Evolutionary conservation across 2,329 filamentous ascomycete genomes (phyloP), one percentile per base, ranked within the genome.

Genomic region (Xylariaceae sp.): DNA sequence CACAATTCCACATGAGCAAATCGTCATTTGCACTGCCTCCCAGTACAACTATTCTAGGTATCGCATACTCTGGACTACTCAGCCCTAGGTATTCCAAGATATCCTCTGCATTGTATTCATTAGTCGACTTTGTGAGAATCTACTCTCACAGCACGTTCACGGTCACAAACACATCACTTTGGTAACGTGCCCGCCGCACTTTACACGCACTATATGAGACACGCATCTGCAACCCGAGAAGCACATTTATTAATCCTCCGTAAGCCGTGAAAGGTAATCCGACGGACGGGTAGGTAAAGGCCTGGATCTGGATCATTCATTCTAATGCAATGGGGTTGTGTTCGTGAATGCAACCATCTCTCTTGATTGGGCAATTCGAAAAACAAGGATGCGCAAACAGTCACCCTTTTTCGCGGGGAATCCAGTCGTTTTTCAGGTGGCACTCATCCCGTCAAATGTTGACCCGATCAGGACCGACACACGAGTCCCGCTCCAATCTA

Each of bases 281-380:
- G 42, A 11, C 42, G 29, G 12, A n/a, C 29, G 8, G 6, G 19
- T 30, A 19, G 43, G 19, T 8, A 45, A 12, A 31, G 32, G 32
- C 29, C 43, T n/a, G 29, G 43, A 6, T 30, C 43, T 29, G 11
- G 43, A n/a, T 30, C 7, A 30, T n/a, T 44, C n/a, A 37, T 7
- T 37, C 5, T 11, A 26, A 30, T 40, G 27, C 40, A 26, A 9
- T 26, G 32, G 42, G 47, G 54, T 56, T 53, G 62, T 56, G 60
- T 48, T 61, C 55, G 58, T 50, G 57, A 61, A 54, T 57, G 56
- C 56, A 51, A 19, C 56, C 57, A 55, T 56, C 54, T 51, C 51
- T 40, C 60, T 57, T 60, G 59, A 65, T 64, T 62, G 56, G 64
- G 62, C 58, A 65, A 65, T 55, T 62, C 62, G 61, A 50, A 45